A percentile compares a stretch with the other conserved stretches of the same genome.
These are phyloP conservation scores for Phytophthora sansomeana DNA, from an alignment of 352 stramenopile species.

Conservation along the genomic window DNA sequence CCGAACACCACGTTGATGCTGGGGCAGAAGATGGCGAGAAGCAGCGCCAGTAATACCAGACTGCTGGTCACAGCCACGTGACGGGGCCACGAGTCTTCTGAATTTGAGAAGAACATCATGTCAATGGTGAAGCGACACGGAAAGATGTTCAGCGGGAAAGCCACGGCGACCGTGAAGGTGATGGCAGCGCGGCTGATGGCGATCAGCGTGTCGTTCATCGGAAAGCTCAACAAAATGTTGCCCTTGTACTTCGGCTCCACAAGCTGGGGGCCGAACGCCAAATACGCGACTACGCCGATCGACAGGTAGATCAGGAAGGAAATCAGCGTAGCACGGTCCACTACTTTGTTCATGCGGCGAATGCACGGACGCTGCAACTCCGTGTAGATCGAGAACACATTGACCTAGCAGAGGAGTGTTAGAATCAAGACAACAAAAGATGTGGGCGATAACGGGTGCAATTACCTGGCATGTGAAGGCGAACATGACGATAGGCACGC, in stretches of 20 bases:
- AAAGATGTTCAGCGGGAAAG: slow-evolving; percentile 90
- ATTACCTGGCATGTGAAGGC: slow-evolving; percentile 87
- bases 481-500: slow-evolving; percentile 90
- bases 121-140: slow-evolving; percentile 88
- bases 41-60: slow-evolving; percentile 71
- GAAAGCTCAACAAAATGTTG: slow-evolving; percentile 86
- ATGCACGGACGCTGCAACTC: slow-evolving; percentile 88
- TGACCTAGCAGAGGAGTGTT: slow-evolving; percentile 51
- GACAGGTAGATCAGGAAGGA: slow-evolving; percentile 81
- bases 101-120: slow-evolving; percentile 90
- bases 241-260: slow-evolving; percentile 78
- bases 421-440: slow-evolving; percentile 5
- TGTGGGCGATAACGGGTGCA: not conserved
- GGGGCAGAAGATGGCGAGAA: slow-evolving; percentile 85
- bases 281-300: slow-evolving; percentile 82
- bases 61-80: slow-evolving; percentile 71
- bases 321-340: slow-evolving; percentile 79
- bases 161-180: slow-evolving; percentile 86
- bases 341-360: slow-evolving; percentile 90
- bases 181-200: slow-evolving; percentile 84
- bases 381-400: slow-evolving; percentile 92
- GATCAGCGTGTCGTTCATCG: slow-evolving; percentile 79
- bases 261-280: slow-evolving; percentile 76
- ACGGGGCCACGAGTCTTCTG: slow-evolving; percentile 70
- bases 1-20: slow-evolving; percentile 90